A percentile compares a stretch with the other conserved stretches of the same genome.
Evolutionary conservation across 169 alveolate genomes (phyloP).

Genomic region (Toxoplasma gondii): DNA sequence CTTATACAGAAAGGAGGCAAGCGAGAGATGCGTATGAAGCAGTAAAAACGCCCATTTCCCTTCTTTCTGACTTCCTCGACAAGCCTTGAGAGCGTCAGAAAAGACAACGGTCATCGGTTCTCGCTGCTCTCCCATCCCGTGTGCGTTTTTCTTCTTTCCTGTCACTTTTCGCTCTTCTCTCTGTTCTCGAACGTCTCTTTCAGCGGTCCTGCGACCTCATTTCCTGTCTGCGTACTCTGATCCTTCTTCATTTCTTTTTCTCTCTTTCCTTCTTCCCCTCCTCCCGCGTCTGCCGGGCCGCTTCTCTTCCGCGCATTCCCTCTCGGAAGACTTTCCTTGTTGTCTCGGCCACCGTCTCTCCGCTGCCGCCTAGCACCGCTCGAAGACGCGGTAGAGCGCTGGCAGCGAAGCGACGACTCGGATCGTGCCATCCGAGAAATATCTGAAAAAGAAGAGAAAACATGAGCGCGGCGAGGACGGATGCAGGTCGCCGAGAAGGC

Average conservation of each 20-base stretch:
- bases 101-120: no score
- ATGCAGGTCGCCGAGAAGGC: background rate
- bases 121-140: no score
- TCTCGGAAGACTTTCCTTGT: background rate
- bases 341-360: background rate
- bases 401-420: constrained; percentile 41
- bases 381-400: constrained; percentile 64
- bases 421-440: constrained; percentile 37
- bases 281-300: background rate
- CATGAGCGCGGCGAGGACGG: background rate
- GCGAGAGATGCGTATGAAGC: no score
- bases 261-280: background rate
- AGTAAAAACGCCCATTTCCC: no score
- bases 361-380: constrained; percentile 37
- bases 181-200: no score
- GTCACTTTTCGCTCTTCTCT: no score
- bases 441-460: constrained; percentile 6
- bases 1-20: no score
- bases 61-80: no score
- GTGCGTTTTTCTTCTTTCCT: no score
- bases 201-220: no score
- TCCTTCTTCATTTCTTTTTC: background rate
- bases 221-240: background rate
- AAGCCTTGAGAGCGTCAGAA: no score
- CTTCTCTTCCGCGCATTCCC: background rate